Percentiles rank a stretch among this genome's conserved stretches.
Conservation (phyloP, 2,329 filamentous ascomycete species). For the Calonectria henricotiae region DNA sequence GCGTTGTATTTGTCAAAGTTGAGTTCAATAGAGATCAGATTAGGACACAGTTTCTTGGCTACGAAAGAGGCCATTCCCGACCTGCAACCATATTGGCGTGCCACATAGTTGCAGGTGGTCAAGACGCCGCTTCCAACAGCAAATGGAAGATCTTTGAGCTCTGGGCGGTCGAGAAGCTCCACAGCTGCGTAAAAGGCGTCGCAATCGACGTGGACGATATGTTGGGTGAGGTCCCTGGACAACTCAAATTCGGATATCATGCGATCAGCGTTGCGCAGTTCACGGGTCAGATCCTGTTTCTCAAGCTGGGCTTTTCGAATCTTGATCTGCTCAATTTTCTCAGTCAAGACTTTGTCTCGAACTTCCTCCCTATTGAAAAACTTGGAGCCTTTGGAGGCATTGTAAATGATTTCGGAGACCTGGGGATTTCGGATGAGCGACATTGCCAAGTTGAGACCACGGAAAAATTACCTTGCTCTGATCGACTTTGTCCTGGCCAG, state of each 20-base stretch:
- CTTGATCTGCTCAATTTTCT: constrained; percentile 87
- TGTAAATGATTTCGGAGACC: constrained; percentile 97
- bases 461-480: constrained; percentile 78
- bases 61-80: constrained; percentile 98
- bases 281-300: constrained; percentile 80
- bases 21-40: constrained; percentile 85
- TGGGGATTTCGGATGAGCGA: constrained; percentile 52
- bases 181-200: constrained; percentile 98
- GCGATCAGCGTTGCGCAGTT: constrained; percentile 84
- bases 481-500: constrained; percentile 93
- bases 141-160: constrained; percentile 89
- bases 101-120: constrained; percentile 87
- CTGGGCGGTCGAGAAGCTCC: constrained; percentile 87
- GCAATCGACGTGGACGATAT: constrained; percentile 93
- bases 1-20: constrained; percentile 93
- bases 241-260: constrained; percentile 86
- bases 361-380: constrained; percentile 94
- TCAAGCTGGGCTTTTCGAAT: constrained; percentile 83
- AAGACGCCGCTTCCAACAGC: constrained; percentile 84
- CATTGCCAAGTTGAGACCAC: not conserved
- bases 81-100: constrained; percentile 90
- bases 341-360: constrained; percentile 85
- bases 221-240: constrained; percentile 85
- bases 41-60: constrained; percentile 92
- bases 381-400: constrained; percentile 95